Evolutionary conservation across 805 yeast genomes (phyloP), one percentile per base, ranked within the genome.

Genomic region (Candida montana): DNA sequence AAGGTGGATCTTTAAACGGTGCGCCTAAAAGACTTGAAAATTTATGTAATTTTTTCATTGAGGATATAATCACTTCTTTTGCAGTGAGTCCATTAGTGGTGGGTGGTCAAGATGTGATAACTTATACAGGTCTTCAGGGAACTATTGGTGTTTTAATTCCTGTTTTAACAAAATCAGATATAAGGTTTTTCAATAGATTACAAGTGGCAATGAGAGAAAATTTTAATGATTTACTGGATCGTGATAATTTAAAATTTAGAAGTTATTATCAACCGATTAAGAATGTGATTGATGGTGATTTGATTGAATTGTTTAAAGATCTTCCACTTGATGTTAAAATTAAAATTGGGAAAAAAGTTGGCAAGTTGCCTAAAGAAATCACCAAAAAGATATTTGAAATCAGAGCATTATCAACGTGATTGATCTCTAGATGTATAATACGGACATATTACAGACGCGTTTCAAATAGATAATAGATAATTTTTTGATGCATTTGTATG

Each of bases 221-320:
- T 16, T 44, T 33, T 7, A 44, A 47, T 6, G 59, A 57, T 5
- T 46, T 57, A 17, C 59, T 80, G 3, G 91, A 83, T 0, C 69
- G 93, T 42, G 83, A 83, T 47, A 85, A 81, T 43, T 45, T 75
- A 47, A 74, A 73, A 42, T 90, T 72, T 57, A 65, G 97, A 41
- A 73, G 97, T 39, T 83, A 82, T 54, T 88, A 87, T 58, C 79
- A 77, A n/a, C 96, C 97, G 0, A 75, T 72, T 2, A 81, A 79
- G 48, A 73, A 77, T 37, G 79, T 84, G 3, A 71, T 93, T 31
- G 97, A 93, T 62, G 99, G 99, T 9, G 98, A 93, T 57, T 65
- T 86, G 13, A 67, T 91, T 36, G 96, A 88, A 52, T 58, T 62
- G 32, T 66, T 41, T 54, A 51, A 48, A 13, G 20, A 13, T 7